Evolutionary conservation across 768 basidiomycete species (phyloP), one percentile per base, ranked within the genome.

Genomic region (Cystobasidium ongulense): DNA sequence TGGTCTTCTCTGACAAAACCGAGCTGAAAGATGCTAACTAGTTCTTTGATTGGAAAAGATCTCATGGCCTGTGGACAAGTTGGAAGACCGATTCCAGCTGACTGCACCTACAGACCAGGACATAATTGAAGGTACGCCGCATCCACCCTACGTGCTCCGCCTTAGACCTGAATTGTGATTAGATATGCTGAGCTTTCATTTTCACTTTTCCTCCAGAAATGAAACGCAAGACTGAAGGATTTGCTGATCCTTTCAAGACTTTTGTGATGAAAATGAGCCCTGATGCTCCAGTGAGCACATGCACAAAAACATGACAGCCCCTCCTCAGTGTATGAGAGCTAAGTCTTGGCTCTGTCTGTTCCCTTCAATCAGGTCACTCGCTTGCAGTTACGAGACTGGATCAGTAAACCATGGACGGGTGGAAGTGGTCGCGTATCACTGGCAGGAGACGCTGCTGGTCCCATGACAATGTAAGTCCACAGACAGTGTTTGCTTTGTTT

Each of bases 391-490:
- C 39, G 66, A 25, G 66, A 68, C 36, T 68, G 66, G 66, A 29
- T 68, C 66, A 68, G 66, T 38, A 15, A 68, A 43, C 66, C 66
- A 4, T 68, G 66, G 66, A 46, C 31, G 8, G 46, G 17, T 31
- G 66, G 66, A 31, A 50, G 46, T 46, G 66, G 66, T 29, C n/a
- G 66, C 21, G 66, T 68, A 3, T 68, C 66, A 21, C 36, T 68
- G 5, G 66, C 66, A 25, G 66, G 66, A 8, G 66, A 68, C 31
- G 46, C 41, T n/a, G 66, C 66, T 18, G 66, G 66, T 46, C 66
- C 66, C 7, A 68, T 68, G 66, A 68, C 66, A 10, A 68, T 68
- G 66, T 64, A 23, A 41, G 33, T 10, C 39, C 39, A 41, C 8
- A 41, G 39, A 8, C 39, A 8, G 8, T 18, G 8, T 41, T 41